A percentile compares a stretch with the other conserved stretches of the same genome.
These are phyloP conservation scores for Globisporangium uncinulatum DNA, from an alignment of 352 stramenopile species.

Conservation along the genomic window DNA sequence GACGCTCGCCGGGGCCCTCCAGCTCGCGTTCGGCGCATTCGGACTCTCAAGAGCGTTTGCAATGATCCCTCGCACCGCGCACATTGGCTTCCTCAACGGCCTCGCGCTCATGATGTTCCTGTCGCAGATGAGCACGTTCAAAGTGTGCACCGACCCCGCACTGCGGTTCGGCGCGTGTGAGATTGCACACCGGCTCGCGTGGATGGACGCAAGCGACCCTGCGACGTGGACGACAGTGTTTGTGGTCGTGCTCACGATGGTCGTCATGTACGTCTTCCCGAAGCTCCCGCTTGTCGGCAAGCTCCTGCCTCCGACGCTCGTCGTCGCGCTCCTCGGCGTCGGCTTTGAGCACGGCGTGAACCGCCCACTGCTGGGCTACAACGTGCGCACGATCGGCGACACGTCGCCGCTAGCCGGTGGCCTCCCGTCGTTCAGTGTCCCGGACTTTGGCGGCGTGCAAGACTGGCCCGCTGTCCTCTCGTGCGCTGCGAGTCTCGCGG, in stretches of 20 bases:
- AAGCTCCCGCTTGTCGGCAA: slow-evolving; percentile 51
- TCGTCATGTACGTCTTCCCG: slow-evolving; percentile 84
- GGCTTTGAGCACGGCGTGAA: slow-evolving; percentile 87
- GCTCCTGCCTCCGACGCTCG: slow-evolving; percentile 73
- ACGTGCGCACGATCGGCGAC: slow-evolving; percentile 76
- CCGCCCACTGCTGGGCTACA: slow-evolving; percentile 59
- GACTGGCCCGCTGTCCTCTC: slow-evolving; percentile 77
- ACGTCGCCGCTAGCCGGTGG: slow-evolving; percentile 49
- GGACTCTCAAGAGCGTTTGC: slow-evolving; percentile 88
- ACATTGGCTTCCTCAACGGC: slow-evolving; percentile 96
- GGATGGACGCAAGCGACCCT: slow-evolving; percentile 54
- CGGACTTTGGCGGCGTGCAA: slow-evolving; percentile 35
- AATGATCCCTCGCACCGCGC: slow-evolving; percentile 92
- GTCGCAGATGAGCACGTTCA: slow-evolving; percentile 91
- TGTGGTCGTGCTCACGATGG: slow-evolving; percentile 74
- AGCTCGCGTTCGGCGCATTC: slow-evolving; percentile 80
- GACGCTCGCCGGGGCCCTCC: slow-evolving; percentile 78
- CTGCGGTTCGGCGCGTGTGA: slow-evolving; percentile 77
- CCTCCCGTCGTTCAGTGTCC: slow-evolving; percentile 46
- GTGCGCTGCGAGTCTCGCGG: slow-evolving; percentile 87
- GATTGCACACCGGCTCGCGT: slow-evolving; percentile 52
- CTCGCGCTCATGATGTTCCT: slow-evolving; percentile 93
- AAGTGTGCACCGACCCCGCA: slow-evolving; percentile 53
- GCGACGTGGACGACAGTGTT: slow-evolving; percentile 63
- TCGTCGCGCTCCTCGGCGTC: slow-evolving; percentile 70